Evolutionary conservation across 768 basidiomycete species (phyloP).

Genomic region (Panus rudis): DNA sequence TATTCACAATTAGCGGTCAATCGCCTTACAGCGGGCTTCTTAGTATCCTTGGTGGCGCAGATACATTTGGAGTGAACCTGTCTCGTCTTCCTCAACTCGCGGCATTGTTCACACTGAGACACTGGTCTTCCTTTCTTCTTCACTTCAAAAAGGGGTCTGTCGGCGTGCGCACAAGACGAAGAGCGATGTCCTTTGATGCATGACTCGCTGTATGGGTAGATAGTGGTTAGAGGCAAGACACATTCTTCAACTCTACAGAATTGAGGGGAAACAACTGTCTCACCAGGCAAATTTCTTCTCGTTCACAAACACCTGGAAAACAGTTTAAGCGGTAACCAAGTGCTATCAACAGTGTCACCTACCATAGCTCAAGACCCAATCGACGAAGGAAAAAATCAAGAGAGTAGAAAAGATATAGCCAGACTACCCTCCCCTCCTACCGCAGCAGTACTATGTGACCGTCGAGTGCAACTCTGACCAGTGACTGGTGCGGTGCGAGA

Average conservation of each 20-base stretch:
- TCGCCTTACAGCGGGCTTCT: conserved; percentile 7
- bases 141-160: conserved; percentile 80
- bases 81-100: conserved; percentile 33
- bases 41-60: conserved; percentile 16
- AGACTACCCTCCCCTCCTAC: too few species aligned
- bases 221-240: conserved; percentile 10
- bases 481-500: too few species aligned
- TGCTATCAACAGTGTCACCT: too few species aligned
- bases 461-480: too few species aligned
- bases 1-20: conserved; percentile 9
- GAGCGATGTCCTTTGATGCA: conserved; percentile 97
- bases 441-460: too few species aligned
- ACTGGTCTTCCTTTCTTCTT: conserved; percentile 57
- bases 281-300: conserved; percentile 82
- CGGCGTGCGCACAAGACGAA: conserved; percentile 80
- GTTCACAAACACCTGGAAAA: conserved; percentile 70
- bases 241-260: too few species aligned
- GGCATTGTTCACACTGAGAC: conserved; percentile 40
- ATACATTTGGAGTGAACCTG: conserved; percentile 34
- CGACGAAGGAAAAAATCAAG: too few species aligned
- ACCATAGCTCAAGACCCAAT: too few species aligned
- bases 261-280: conserved; percentile 13
- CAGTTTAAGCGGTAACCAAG: too few species aligned
- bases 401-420: too few species aligned
- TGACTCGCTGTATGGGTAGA: conserved; percentile 53